Percentiles rank a stretch among this genome's conserved stretches.
Evolutionary conservation across 2,329 filamentous ascomycete genomes (phyloP).

Genomic region (Ascochyta rabiei): DNA sequence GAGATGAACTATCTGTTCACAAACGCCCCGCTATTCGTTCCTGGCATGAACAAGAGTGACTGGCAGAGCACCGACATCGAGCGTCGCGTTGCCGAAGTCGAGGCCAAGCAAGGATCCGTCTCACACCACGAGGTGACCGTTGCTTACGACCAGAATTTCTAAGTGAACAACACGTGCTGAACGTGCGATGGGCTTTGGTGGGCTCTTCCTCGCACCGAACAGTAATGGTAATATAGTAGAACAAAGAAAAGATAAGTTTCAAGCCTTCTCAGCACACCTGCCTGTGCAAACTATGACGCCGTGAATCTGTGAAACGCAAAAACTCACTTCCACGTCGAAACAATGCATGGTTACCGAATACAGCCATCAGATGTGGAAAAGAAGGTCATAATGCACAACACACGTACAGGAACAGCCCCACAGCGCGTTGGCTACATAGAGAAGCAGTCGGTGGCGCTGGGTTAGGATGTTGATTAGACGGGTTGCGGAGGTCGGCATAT

Average conservation of each 20-base stretch:
- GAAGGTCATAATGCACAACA: neutral
- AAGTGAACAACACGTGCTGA: neutral
- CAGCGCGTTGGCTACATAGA: neutral
- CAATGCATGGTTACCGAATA: neutral
- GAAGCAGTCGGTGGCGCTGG: neutral
- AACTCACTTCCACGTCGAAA: neutral
- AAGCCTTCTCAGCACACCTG: neutral
- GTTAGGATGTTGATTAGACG: neutral
- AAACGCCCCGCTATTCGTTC: conserved; percentile 68
- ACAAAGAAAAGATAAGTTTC: neutral
- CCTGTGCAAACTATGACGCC: neutral
- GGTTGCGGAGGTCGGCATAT: neutral
- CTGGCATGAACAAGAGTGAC: conserved; percentile 60
- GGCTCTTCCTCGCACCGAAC: too few species aligned
- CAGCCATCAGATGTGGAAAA: neutral
- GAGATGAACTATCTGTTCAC: conserved; percentile 72
- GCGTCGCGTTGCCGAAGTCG: conserved; percentile 62
- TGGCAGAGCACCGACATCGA: conserved; percentile 64
- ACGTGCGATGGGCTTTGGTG: too few species aligned
- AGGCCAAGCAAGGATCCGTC: conserved; percentile 54
- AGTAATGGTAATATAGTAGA: neutral
- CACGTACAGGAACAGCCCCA: neutral
- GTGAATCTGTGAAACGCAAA: neutral
- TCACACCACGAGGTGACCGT: conserved; percentile 23
- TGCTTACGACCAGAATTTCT: conserved; percentile 5